Base-by-base conservation (phyloP, 768 basidiomycete species). In the Tylopilus subfusipes region DNA sequence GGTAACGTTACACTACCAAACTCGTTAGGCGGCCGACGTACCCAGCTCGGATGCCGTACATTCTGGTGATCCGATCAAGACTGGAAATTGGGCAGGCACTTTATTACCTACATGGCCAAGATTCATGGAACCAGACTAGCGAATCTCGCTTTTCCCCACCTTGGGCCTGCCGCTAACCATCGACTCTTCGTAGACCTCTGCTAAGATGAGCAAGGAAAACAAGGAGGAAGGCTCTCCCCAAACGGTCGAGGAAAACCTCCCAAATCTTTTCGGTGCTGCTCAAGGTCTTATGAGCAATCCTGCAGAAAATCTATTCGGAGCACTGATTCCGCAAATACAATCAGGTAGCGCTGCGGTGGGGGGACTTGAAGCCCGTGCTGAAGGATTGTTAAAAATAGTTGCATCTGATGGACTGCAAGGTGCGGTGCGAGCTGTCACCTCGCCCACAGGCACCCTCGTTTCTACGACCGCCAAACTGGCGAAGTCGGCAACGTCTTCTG, bases 41-140 rank as follows among this genome's bases (percentile, higher is more conserved):
- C n/a, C n/a, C 10, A 30, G 10, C 24, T 29, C 18, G 14, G 31
- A 50, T 66, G 58, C 57, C 58, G 52, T 53, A 55, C 55, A 42
- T 55, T 60, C 46, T 38, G 16, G 40, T 19, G 47, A 48, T 49
- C 55, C 51, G 39, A 50, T n/a, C n/a, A n/a, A n/a, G n/a, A n/a
- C n/a, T n/a, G n/a, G n/a, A n/a, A n/a, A n/a, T n/a, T n/a, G n/a
- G n/a, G n/a, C n/a, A n/a, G 25, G 42, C 44, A 39, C 21, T 12
- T 16, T 42, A 52, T 56, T 52, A 49, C 40, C 25, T 56, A 59
- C 46, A 50, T 14, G 47, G 40, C 51, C 48, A 46, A 52, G 19
- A 31, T n/a, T 42, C 27, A 43, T 34, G 55, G 61, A n/a, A 22
- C 53, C 47, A 53, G 55, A 52, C 24, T 50, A 4, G 44, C 46